These are phyloP conservation scores for Escovopsis sp. DNA, from an alignment of 2,329 filamentous ascomycete species.

Conservation along the genomic window DNA sequence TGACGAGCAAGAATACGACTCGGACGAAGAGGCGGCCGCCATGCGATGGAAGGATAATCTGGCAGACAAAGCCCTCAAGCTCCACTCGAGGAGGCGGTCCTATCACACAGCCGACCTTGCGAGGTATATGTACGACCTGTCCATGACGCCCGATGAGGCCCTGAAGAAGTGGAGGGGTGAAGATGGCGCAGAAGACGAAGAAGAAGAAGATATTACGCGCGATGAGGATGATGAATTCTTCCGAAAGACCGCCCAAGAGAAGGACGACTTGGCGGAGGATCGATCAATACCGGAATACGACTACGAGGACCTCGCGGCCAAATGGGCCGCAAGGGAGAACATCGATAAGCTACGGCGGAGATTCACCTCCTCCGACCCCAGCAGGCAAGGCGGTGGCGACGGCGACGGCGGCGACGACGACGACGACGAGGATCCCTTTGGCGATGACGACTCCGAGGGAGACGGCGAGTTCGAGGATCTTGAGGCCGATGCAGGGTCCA, in stretches of 20 bases:
- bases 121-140: constrained; percentile 75
- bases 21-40: constrained; percentile 55
- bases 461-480: constrained; percentile 78
- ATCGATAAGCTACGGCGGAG: constrained; percentile 58
- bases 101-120: constrained; percentile 74
- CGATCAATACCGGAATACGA: constrained; percentile 65
- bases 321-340: constrained; percentile 70
- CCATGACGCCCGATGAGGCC: constrained; percentile 59
- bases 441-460: constrained; percentile 49
- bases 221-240: constrained; percentile 49
- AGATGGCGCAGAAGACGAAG: constrained; percentile 33
- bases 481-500: constrained; percentile 28
- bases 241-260: constrained; percentile 45
- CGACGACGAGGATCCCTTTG: constrained; percentile 52
- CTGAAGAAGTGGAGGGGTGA: constrained; percentile 68
- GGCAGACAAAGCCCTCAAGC: constrained; percentile 52
- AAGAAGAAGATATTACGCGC: constrained; percentile 37
- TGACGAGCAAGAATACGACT: constrained; percentile 33
- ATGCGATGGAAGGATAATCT: constrained; percentile 84
- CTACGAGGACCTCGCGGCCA: constrained; percentile 64
- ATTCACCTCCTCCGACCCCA: constrained; percentile 56
- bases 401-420: constrained; percentile 34
- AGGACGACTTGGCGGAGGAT: constrained; percentile 63
- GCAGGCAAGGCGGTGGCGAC: constrained; percentile 14
- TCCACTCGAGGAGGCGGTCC: constrained; percentile 54